Evolutionary conservation across 2,329 filamentous ascomycete species (phyloP), one percentile per base, ranked within the genome.

Genomic region (Stylonectria norvegica): DNA sequence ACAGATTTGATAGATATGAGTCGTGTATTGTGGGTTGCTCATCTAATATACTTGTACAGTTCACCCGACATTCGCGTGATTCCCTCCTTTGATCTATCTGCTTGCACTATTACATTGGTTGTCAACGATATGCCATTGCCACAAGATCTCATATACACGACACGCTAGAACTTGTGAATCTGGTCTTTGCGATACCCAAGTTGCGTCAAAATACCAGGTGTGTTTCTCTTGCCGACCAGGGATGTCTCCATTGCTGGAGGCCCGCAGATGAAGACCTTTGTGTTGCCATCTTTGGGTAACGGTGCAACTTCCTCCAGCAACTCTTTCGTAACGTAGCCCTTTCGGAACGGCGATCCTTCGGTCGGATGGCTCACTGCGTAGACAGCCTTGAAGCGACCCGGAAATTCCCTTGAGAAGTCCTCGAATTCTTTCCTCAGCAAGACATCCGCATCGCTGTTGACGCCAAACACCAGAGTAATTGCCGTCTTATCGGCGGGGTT

Each of bases 191-290:
- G 58, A 53, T 79, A 81, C 1, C 81, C 81, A 48, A 85, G 52
- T 55, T 79, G 65, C 10, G 64, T 61, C 53, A 86, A 51, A 20
- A 82, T 67, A 0, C 81, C 81, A 1, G 56, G 53, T 10, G 65
- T 57, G 10, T 57, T 61, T 38, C 64, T 62, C 27, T 63, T 63
- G 4, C 76, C 77, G 3, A 75, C 66, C 25, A 84, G 57, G 9
- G 73, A 69, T 41, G 66, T 67, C 59, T 85, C 78, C 81, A 87
- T 85, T 0, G 71, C 69, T 2, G 82, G 81, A 14, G 84, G 84
- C 0, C 84, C 83, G 56, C 82, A 86, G 1, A 87, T 68, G 53
- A 86, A 82, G 0, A 87, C 78, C 61, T 83, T 83, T 2, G 66
- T 68, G 20, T 70, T 64, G 4, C 36, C 39, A 7, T 46, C 47